Percentiles rank a stretch among this genome's conserved stretches.
Evolutionary conservation across 2,329 filamentous ascomycete genomes (phyloP).

Genomic region (Fusarium redolens): DNA sequence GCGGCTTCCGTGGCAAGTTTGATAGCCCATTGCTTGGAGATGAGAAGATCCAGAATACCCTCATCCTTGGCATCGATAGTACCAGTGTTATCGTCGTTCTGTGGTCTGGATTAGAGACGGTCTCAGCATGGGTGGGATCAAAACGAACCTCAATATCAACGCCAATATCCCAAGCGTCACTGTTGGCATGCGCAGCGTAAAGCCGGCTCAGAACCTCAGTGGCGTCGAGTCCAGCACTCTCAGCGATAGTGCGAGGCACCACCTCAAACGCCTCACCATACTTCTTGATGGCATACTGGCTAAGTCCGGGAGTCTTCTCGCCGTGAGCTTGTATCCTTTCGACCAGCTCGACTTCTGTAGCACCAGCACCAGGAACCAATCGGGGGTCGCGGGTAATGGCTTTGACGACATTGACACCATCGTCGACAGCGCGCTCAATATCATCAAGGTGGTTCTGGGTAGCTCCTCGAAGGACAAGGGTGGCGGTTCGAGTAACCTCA

Average conservation of each 20-base stretch:
- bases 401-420: slow-evolving; percentile 98
- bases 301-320: slow-evolving; percentile 90
- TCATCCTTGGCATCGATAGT: slow-evolving; percentile 87
- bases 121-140: background rate
- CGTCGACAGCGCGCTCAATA: slow-evolving; percentile 94
- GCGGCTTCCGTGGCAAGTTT: slow-evolving; percentile 95
- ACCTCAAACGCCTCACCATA: slow-evolving; percentile 98
- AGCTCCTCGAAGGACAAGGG: slow-evolving; percentile 91
- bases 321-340: slow-evolving; percentile 91
- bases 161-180: slow-evolving; percentile 88
- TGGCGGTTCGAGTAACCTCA: slow-evolving; percentile 91
- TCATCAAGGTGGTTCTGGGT: slow-evolving; percentile 99
- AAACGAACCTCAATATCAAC: slow-evolving; percentile 84
- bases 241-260: slow-evolving; percentile 90
- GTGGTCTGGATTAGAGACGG: slow-evolving; percentile 34
- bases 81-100: slow-evolving; percentile 83
- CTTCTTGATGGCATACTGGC: slow-evolving; percentile 97
- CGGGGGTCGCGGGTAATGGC: slow-evolving; percentile 94
- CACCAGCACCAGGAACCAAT: slow-evolving; percentile 92
- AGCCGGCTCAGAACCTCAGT: slow-evolving; percentile 95
- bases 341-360: slow-evolving; percentile 92
- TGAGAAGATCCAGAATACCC: slow-evolving; percentile 91
- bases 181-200: slow-evolving; percentile 92
- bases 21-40: slow-evolving; percentile 96
- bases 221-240: slow-evolving; percentile 94